Percentiles rank a stretch among this genome's conserved stretches.
Conservation (phyloP, 2,329 filamentous ascomycete genomes). For the Fusarium sp. region DNA sequence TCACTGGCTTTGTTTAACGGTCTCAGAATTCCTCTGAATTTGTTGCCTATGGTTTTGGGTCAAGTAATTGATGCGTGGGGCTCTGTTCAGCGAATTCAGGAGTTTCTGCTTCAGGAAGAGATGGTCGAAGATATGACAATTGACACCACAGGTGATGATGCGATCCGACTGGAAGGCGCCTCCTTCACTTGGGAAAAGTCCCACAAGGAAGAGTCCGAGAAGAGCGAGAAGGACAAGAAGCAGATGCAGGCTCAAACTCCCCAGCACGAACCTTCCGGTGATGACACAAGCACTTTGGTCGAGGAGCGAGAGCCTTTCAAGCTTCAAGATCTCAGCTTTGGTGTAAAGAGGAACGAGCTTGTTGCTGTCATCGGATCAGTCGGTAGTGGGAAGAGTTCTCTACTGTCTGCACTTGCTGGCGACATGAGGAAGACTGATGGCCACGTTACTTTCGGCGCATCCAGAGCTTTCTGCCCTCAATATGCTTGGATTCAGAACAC, state of each 20-base stretch:
- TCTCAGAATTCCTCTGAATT: slow-evolving; percentile 87
- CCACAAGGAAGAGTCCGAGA: slow-evolving; percentile 64
- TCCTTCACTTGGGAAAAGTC: slow-evolving; percentile 89
- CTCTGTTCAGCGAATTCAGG: slow-evolving; percentile 85
- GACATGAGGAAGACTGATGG: slow-evolving; percentile 90
- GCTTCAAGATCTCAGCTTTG: slow-evolving; percentile 74
- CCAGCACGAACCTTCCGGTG: slow-evolving; percentile 50
- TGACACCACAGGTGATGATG: slow-evolving; percentile 68
- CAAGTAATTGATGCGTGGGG: slow-evolving; percentile 91
- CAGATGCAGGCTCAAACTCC: slow-evolving; percentile 34
- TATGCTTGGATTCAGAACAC: slow-evolving; percentile 98
- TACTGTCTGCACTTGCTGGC: slow-evolving; percentile 88
- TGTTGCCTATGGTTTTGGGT: slow-evolving; percentile 87
- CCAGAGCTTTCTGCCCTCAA: slow-evolving; percentile 91
- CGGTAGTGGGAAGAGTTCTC: slow-evolving; percentile 88
- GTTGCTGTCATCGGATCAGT: slow-evolving; percentile 90
- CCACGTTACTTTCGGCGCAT: slow-evolving; percentile 78
- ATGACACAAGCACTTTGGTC: slow-evolving; percentile 65
- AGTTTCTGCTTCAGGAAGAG: slow-evolving; percentile 89
- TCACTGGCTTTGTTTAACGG: slow-evolving; percentile 94
- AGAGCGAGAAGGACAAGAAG: slow-evolving; percentile 58
- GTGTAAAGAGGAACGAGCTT: slow-evolving; percentile 78
- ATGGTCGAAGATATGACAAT: slow-evolving; percentile 74
- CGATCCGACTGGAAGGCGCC: slow-evolving; percentile 77
- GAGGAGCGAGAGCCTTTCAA: slow-evolving; percentile 76